Evolutionary conservation across 345 rosid species (phyloP), one percentile per base, ranked within the genome.

Genomic region (Pugionium cornutum): DNA sequence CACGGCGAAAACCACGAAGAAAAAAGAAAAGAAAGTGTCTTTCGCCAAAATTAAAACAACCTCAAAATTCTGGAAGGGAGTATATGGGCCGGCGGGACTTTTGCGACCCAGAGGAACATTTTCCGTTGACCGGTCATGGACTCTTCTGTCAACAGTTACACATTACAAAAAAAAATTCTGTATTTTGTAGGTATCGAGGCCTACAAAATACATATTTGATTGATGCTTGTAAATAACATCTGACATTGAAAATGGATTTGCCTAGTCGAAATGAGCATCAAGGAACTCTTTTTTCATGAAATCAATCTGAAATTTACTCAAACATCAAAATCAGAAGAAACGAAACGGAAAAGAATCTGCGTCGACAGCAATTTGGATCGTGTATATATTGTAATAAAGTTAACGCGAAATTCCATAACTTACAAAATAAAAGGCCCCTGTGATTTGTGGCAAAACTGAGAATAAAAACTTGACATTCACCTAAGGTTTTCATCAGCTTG

Each of bases 401-500:
- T 36, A 47, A 47, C 6, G 31, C 2, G 0, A 58, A 46, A 35
- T 47, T 7, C 42, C 58, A 50, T 10, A 51, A 25, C 45, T 33
- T 52, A 59, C 32, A 11, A 34, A 34, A 1, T 3, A 27, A 3
- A 45, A 18, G 29, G 48, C 9, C 41, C 6, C 18, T 6, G 43
- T 54, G 27, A 42, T 44, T 53, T 8, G 33, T 41, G 46, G 52
- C 26, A 56, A 57, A 43, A 45, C 5, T 33, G 42, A 51, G 45
- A 29, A 33, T 3, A 33, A 34, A 40, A 34, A 26, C 8, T 53
- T 37, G 59, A 65, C 40, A 46, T 11, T 50, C 55, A 83, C 98
- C 96, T 88, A 73, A 92, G 99, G 78, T 86, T 86, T 82, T 94
- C 99, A 62, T 90, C 99, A 6, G 76, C 84, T 85, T 88, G 92